Evolutionary conservation across 2,329 filamentous ascomycete species (phyloP).

Genomic region (Ophiocordyceps camponoti-rufipedis): DNA sequence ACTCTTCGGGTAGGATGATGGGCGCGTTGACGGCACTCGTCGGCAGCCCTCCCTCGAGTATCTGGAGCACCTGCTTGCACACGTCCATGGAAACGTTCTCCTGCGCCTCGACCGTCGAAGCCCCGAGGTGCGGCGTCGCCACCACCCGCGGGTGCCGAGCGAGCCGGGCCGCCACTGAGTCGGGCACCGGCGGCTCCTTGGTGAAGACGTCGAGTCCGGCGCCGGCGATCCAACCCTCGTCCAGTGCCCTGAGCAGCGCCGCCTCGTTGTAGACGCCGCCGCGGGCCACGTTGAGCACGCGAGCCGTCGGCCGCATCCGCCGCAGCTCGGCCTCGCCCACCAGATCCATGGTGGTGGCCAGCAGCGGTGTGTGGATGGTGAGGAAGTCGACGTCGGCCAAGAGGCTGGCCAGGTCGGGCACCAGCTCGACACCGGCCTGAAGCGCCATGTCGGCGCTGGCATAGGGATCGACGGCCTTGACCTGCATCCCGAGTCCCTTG

Average conservation of each 20-base stretch:
- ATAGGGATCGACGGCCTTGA: constrained; percentile 61
- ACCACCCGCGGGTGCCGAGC: constrained; percentile 55
- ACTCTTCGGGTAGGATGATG: constrained; percentile 65
- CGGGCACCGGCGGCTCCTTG: constrained; percentile 41
- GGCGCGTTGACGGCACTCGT: constrained; percentile 67
- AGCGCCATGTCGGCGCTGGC: constrained; percentile 54
- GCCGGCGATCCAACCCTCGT: constrained; percentile 53
- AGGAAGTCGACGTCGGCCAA: constrained; percentile 55
- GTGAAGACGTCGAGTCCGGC: constrained; percentile 71
- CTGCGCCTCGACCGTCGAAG: constrained; percentile 66
- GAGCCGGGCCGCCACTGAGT: constrained; percentile 41
- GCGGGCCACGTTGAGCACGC: constrained; percentile 62
- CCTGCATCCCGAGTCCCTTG: constrained; percentile 58
- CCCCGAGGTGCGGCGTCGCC: constrained; percentile 63
- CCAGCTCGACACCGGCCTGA: constrained; percentile 46
- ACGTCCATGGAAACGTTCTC: constrained; percentile 73
- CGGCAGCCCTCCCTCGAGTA: constrained; percentile 54
- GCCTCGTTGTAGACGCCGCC: constrained; percentile 67
- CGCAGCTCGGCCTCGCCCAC: constrained; percentile 48
- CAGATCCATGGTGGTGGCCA: constrained; percentile 60
- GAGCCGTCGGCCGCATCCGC: constrained; percentile 54
- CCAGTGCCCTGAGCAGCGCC: constrained; percentile 50
- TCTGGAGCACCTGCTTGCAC: constrained; percentile 60
- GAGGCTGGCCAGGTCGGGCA: constrained; percentile 36
- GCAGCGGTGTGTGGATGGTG: constrained; percentile 64